Base-by-base conservation (phyloP, 495 filamentous ascomycete species). In the Bombardia bombarda region DNA sequence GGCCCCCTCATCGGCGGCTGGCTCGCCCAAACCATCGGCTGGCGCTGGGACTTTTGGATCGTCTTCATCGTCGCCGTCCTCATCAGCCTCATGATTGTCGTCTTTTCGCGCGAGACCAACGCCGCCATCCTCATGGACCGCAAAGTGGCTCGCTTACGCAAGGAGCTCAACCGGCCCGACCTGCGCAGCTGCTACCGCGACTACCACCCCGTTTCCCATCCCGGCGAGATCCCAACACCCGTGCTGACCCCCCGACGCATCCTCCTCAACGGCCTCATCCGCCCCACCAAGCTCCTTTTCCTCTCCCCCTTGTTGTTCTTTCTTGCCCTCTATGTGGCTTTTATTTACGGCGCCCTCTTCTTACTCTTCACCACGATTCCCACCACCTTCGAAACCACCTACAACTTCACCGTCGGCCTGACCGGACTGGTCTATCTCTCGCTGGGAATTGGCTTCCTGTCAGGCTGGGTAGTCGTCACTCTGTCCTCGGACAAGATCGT, bases 281-380 rank as follows among this genome's bases (percentile, higher is more conserved):
- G 77, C 0, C 77, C 78, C 1, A 49, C 63, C 8, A 79, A 78
- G 48, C 69, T 82, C 66, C 64, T 82, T 12, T 53, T 76, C 31
- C 61, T 67, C 37, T 81, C 64, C 17, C 81, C 83, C 2, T 83
- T 89, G 44, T 78, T 86, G 31, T 72, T 82, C 41, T 60, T 81
- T 34, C 69, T 88, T 4, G 84, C 78, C 9, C 45, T 86, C 3
- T 90, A 89, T 63, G 79, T 87, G 66, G 75, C 82, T 30, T 80
- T 87, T 47, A 68, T 80, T 4, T 90, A 89, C 58, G 82, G 83
- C 14, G 79, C 81, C 24, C 61, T 89, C 6, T 90, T 89, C 61
- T 77, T 92, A 47, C 74, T 89, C 42, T 86, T 84, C 68, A 82
- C 78, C 34, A 82, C 80, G 7, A 77, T 84, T 57, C 77, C 82